Percentiles rank a stretch among this genome's conserved stretches.
Conservation (phyloP, 2,329 filamentous ascomycete genomes). For the Paecilomyces sp. region DNA sequence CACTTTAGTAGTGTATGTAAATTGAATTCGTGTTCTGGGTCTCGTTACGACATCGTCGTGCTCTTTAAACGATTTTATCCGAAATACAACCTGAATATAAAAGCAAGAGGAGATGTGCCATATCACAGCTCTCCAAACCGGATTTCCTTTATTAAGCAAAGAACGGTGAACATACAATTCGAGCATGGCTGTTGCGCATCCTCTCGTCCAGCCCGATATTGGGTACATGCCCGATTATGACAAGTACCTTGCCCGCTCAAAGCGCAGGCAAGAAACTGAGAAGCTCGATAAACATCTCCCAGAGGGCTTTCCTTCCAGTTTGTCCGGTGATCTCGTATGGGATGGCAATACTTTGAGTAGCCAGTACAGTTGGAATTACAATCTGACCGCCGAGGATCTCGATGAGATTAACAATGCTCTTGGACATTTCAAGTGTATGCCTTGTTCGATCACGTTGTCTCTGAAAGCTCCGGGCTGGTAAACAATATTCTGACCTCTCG, state of each 20-base stretch:
- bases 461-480: no score
- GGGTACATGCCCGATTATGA: slow-evolving; percentile 19
- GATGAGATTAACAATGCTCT: slow-evolving; percentile 39
- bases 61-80: no score
- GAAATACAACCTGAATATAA: no score
- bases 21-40: no score
- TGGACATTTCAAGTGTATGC: slow-evolving; percentile 33
- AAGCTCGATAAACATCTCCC: slow-evolving; percentile 23
- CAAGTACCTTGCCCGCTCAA: slow-evolving; percentile 16
- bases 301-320: slow-evolving; percentile 31
- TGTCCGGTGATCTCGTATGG: slow-evolving; percentile 41
- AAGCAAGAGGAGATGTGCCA: no score
- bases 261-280: slow-evolving; percentile 14
- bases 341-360: slow-evolving; percentile 33
- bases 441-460: no score
- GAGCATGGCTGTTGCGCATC: no score
- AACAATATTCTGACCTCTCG: background rate
- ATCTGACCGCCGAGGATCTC: slow-evolving; percentile 28
- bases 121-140: no score
- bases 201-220: slow-evolving; percentile 21
- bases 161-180: no score
- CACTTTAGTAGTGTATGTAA: no score
- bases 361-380: slow-evolving; percentile 35
- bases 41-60: no score
- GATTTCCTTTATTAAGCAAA: no score